These are phyloP conservation scores for Boletus vinaceobasis DNA, from an alignment of 768 basidiomycete genomes.

Conservation along the genomic window DNA sequence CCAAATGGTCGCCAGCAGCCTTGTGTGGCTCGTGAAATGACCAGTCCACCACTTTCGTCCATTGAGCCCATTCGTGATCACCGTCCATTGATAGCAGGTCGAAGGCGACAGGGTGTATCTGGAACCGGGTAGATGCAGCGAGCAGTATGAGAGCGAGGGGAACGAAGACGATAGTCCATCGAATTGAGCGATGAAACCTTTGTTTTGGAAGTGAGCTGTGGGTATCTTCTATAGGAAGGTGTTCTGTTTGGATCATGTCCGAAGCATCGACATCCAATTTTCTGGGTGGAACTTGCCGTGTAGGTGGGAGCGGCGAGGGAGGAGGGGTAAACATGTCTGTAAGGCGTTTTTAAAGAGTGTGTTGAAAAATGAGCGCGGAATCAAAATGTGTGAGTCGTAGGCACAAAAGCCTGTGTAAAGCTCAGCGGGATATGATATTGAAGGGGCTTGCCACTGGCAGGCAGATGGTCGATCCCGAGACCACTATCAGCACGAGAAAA, in stretches of 20 bases:
- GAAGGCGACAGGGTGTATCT: conserved; percentile 46
- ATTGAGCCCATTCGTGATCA: conserved; percentile 29
- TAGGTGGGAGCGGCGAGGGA: conserved; percentile 37
- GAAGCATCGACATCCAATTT: not conserved
- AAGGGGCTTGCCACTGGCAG: not conserved
- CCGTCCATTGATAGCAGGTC: conserved; percentile 36
- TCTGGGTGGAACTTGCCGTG: conserved; percentile 4
- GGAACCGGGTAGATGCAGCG: conserved; percentile 49
- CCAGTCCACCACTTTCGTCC: conserved; percentile 35
- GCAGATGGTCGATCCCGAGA: conserved; percentile 1
- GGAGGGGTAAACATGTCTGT: conserved; percentile 41
- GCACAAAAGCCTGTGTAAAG: conserved; percentile 7
- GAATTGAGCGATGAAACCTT: conserved; percentile 36
- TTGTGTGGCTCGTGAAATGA: conserved; percentile 43
- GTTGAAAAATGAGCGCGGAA: conserved; percentile 28
- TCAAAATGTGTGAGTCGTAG: conserved; percentile 11
- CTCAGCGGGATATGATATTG: not conserved
- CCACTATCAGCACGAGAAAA: conserved; percentile 6
- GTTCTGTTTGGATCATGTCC: conserved; percentile 2
- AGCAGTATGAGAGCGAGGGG: conserved; percentile 56
- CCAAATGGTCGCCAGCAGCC: not conserved
- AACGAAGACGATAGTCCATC: conserved; percentile 53
- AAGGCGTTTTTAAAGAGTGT: conserved; percentile 22
- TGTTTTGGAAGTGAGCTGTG: conserved; percentile 25
- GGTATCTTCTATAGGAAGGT: conserved; percentile 1